phyloP scores from a whole-genome alignment of 257 asterid genomes.

The Rubia yunnanensis region DNA sequence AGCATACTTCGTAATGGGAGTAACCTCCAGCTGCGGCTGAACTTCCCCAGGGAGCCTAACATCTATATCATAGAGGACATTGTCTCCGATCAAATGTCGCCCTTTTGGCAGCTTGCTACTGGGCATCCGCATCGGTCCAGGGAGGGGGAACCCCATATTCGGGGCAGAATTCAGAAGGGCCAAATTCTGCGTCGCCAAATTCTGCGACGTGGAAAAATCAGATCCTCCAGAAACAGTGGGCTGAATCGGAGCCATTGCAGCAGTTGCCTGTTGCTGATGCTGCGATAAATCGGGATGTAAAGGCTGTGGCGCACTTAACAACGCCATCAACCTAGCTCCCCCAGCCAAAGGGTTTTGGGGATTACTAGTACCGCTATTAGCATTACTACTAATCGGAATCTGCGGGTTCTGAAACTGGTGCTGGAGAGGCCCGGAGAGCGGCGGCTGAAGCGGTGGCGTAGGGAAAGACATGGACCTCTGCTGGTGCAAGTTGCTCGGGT shows the following conservation, averaged over 20 bases:
- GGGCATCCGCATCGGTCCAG: conserved; percentile 62
- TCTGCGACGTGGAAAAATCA: conserved; percentile 37
- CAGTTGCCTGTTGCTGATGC: conserved; percentile 31
- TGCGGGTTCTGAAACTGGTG: conserved; percentile 43
- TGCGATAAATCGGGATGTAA: conserved; percentile 31
- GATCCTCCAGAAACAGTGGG: conserved; percentile 62
- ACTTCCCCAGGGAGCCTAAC: conserved; percentile 78
- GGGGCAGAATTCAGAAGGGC: conserved; percentile 32
- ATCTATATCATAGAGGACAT: conserved; percentile 62
- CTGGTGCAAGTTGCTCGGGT: conserved; percentile 36
- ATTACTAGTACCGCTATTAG: not conserved
- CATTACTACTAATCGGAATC: conserved; percentile 29
- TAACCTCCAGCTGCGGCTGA: conserved; percentile 98
- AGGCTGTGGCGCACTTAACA: conserved; percentile 65
- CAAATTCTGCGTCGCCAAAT: conserved; percentile 24
- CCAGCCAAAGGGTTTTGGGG: conserved; percentile 18
- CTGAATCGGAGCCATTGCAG: conserved; percentile 36
- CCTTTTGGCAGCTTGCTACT: conserved; percentile 94
- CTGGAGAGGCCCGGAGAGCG: conserved; percentile 25
- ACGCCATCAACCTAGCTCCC: conserved; percentile 84
- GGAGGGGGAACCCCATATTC: conserved; percentile 34
- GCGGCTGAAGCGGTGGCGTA: conserved; percentile 73
- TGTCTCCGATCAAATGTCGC: conserved; percentile 67
- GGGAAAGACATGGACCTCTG: conserved; percentile 84
- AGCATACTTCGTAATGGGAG: conserved; percentile 89